These are phyloP conservation scores for Truncatella angustata DNA, from an alignment of 2,329 filamentous ascomycete genomes.

Conservation along the genomic window DNA sequence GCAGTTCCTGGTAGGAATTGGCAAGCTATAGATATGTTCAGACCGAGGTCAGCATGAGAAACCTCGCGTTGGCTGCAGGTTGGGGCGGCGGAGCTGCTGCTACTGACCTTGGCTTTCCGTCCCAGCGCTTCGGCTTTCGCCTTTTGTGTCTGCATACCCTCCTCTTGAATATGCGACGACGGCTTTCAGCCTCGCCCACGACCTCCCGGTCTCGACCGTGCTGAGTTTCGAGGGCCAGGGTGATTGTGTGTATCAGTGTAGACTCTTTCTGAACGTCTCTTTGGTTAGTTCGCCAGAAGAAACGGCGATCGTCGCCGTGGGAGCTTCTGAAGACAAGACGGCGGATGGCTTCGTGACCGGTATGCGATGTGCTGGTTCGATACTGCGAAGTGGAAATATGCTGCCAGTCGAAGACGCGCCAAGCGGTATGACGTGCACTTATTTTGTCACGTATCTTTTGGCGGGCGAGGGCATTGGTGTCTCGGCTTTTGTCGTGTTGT, in stretches of 20 bases:
- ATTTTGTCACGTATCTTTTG: not conserved
- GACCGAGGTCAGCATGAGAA: not conserved
- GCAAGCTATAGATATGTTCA: constrained; percentile 75
- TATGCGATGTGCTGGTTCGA: not conserved
- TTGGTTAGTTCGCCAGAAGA: not conserved
- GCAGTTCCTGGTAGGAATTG: constrained; percentile 91
- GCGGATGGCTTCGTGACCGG: not conserved
- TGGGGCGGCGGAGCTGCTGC: not conserved
- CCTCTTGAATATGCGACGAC: constrained; percentile 10
- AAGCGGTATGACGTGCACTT: not conserved
- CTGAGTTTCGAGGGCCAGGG: not conserved
- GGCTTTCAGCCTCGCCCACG: constrained; percentile 11
- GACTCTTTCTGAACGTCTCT: not conserved
- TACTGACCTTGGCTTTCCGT: constrained; percentile 33
- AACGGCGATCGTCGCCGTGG: not conserved
- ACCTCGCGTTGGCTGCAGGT: too few relatives aligned
- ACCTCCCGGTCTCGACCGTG: not conserved
- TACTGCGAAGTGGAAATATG: not conserved
- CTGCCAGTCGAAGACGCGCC: not conserved
- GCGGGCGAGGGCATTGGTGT: not conserved
- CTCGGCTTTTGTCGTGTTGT: too few relatives aligned
- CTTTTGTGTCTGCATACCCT: constrained; percentile 38
- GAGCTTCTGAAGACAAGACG: too few relatives aligned
- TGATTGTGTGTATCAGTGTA: not conserved
- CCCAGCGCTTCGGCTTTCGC: constrained; percentile 45